Percentiles rank a stretch among this genome's conserved stretches.
Conservation (phyloP, 2,329 filamentous ascomycete species). For the Ustilaginoidea virens region DNA sequence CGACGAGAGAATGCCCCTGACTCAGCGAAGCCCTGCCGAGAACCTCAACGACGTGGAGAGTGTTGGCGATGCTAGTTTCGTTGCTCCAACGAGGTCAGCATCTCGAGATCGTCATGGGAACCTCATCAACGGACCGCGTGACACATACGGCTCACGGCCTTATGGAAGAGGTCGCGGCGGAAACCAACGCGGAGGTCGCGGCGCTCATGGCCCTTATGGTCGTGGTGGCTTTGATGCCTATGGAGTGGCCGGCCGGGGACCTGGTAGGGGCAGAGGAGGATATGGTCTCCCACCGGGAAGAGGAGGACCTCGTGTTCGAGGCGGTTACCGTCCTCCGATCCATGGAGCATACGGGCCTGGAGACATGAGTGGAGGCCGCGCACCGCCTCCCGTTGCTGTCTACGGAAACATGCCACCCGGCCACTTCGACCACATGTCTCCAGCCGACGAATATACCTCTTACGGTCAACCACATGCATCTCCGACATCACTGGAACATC, state of each 20-base stretch:
- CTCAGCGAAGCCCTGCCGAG: conserved; percentile 45
- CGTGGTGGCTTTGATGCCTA: conserved; percentile 35
- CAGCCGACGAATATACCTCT: conserved; percentile 1
- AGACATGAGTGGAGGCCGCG: conserved; percentile 15
- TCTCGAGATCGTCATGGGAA: conserved; percentile 53
- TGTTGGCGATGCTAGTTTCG: conserved; percentile 17
- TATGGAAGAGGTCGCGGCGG: conserved; percentile 34
- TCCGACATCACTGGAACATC: conserved; percentile 1
- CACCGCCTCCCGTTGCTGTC: conserved; percentile 16
- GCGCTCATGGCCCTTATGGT: conserved; percentile 32
- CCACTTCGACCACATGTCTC: conserved; percentile 22
- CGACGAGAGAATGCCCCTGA: conserved; percentile 59
- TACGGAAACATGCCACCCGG: conserved; percentile 20
- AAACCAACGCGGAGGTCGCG: conserved; percentile 30
- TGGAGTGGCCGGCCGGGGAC: conserved; percentile 23
- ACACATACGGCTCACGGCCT: conserved; percentile 30
- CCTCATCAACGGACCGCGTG: conserved; percentile 25
- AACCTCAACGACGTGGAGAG: conserved; percentile 25
- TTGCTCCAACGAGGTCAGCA: conserved; percentile 21
- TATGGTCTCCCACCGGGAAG: conserved; percentile 25
- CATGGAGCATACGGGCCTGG: conserved; percentile 16
- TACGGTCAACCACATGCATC: conserved; percentile 17
- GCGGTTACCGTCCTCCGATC: conserved; percentile 16
- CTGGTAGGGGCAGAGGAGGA: conserved; percentile 24
- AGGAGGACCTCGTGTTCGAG: conserved; percentile 23